phyloP scores from a whole-genome alignment of 257 asterid species.

The Fraxinus pennsylvanica region DNA sequence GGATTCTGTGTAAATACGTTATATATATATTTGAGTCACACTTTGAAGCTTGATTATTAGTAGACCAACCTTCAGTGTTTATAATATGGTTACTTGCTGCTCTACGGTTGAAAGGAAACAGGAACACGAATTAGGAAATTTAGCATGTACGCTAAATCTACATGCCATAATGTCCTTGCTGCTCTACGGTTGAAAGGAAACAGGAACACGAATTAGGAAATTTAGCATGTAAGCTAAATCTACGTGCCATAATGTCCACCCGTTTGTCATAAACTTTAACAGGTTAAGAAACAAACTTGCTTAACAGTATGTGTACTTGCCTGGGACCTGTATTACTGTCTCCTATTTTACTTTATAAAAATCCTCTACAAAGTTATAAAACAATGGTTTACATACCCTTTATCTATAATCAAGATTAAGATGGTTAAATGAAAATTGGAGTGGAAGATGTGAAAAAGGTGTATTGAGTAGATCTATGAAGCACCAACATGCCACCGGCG shows the following conservation, averaged over 20 bases:
- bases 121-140: conserved; percentile 1
- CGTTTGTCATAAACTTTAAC: not conserved
- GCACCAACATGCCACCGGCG: not conserved
- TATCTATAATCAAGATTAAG: not conserved
- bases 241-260: not conserved
- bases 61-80: not conserved
- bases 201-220: conserved; percentile 1
- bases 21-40: conserved; percentile 2
- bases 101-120: not conserved
- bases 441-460: not conserved
- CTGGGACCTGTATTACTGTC: not conserved
- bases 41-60: conserved; percentile 2
- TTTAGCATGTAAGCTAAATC: conserved; percentile 6
- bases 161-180: not conserved
- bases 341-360: not conserved
- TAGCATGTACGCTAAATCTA: conserved; percentile 1
- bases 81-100: conserved; percentile 11
- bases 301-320: not conserved
- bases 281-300: not conserved
- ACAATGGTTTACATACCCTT: not conserved
- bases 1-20: not conserved
- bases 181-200: not conserved
- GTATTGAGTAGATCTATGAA: not conserved
- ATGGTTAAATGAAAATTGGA: not conserved
- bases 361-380: not conserved